These are phyloP conservation scores for Adansonia gregorii DNA, from an alignment of 441 rosid species.

Conservation along the genomic window DNA sequence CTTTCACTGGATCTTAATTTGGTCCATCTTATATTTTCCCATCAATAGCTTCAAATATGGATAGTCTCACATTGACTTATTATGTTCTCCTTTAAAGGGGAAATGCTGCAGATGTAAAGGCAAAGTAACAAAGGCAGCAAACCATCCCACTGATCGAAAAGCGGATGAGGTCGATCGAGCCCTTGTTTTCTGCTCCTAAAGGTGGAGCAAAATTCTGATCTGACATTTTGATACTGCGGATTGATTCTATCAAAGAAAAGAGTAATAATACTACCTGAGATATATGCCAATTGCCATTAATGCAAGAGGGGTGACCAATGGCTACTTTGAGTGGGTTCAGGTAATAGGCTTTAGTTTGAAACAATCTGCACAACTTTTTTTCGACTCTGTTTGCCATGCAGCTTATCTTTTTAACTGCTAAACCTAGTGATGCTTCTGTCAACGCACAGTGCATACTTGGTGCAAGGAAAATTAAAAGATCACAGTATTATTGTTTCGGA, in stretches of 20 bases:
- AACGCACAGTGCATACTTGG: not conserved
- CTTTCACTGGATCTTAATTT: not conserved
- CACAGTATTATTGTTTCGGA: too few relatives aligned
- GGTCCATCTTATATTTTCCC: not conserved
- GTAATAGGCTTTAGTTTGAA: conserved; percentile 32
- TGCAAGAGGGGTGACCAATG: conserved; percentile 91
- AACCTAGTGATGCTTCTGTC: not conserved
- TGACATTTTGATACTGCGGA: conserved; percentile 47
- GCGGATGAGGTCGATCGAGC: conserved; percentile 74
- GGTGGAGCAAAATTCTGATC: not conserved
- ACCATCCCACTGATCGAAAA: conserved; percentile 96
- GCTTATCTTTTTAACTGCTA: not conserved
- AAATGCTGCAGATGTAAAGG: conserved; percentile 88
- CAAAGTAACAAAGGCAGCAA: conserved; percentile 94
- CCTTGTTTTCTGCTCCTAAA: not conserved
- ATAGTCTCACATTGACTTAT: not conserved
- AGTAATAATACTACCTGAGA: conserved; percentile 84
- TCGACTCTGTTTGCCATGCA: not conserved
- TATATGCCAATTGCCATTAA: conserved; percentile 59
- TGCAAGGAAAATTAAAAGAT: not conserved
- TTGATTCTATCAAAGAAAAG: conserved; percentile 91
- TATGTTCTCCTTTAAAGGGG: conserved; percentile 53
- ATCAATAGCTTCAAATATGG: not conserved
- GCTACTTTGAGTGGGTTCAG: conserved; percentile 99
- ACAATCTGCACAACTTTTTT: not conserved